phyloP scores from a whole-genome alignment of 352 stramenopile species.

The Globisporangium splendens region DNA sequence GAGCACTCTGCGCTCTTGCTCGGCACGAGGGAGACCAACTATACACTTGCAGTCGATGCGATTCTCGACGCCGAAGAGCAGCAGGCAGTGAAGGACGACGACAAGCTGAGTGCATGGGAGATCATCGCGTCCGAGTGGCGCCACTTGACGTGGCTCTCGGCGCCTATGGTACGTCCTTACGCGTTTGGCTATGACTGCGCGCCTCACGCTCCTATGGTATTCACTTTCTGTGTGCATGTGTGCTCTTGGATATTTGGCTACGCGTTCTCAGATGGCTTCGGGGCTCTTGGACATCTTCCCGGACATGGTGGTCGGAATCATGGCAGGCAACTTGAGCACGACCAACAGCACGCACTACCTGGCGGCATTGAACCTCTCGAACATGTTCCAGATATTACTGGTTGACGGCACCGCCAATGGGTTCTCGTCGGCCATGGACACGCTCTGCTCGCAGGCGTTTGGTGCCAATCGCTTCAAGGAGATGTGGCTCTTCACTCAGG shows the following conservation, averaged over 20 bases:
- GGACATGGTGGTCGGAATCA: conserved; percentile 32
- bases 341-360: conserved; percentile 35
- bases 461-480: conserved; percentile 28
- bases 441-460: conserved; percentile 34
- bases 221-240: too few relatives aligned
- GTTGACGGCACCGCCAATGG: conserved; percentile 20
- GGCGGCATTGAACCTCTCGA: conserved; percentile 18
- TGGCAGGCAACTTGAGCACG: conserved; percentile 26
- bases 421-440: conserved; percentile 27
- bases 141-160: conserved; percentile 12
- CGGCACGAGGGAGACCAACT: background rate
- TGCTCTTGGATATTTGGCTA: too few relatives aligned
- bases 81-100: conserved; percentile 21
- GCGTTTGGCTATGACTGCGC: too few relatives aligned
- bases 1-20: conserved; percentile 28
- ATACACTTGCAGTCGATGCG: conserved; percentile 15
- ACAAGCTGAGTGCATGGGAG: conserved; percentile 13
- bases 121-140: conserved; percentile 17
- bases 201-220: too few relatives aligned
- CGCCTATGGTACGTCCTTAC: conserved; percentile 12
- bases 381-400: conserved; percentile 19
- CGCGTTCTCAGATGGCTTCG: conserved; percentile 18
- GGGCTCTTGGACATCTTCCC: conserved; percentile 37
- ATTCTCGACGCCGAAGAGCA: conserved; percentile 24
- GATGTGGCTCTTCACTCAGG: conserved; percentile 42